These are phyloP conservation scores for Quercus bicolor DNA, from an alignment of 306 rosid genomes.

Conservation along the genomic window DNA sequence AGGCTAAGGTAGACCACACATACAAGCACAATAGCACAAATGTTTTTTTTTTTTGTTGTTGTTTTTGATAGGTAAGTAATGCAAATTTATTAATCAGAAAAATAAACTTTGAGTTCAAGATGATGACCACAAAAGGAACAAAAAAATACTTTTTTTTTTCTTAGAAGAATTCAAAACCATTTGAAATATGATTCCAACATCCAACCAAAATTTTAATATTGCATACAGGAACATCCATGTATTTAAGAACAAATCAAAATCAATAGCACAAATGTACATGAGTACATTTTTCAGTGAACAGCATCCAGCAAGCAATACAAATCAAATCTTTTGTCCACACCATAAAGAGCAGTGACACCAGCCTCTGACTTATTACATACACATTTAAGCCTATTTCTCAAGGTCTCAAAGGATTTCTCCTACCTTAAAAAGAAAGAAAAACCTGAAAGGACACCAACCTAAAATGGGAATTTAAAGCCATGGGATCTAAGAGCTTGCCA, in stretches of 20 bases:
- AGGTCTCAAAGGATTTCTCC: background rate
- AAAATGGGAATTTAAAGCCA: background rate
- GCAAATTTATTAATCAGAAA: no score
- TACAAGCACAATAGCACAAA: conserved; percentile 14
- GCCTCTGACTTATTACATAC: background rate
- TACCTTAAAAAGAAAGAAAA: background rate
- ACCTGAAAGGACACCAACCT: background rate
- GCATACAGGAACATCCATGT: no score
- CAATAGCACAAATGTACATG: conserved; percentile 9
- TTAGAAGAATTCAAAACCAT: no score
- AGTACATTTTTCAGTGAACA: background rate
- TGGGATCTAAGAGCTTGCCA: background rate
- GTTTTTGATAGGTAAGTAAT: no score
- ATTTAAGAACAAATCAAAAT: no score
- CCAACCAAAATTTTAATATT: no score
- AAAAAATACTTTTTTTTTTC: no score
- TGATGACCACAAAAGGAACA: no score
- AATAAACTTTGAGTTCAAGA: no score
- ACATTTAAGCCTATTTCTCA: background rate
- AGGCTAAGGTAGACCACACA: conserved; percentile 17
- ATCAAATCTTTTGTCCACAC: conserved; percentile 1
- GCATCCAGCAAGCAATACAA: conserved; percentile 7
- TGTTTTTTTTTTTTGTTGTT: background rate
- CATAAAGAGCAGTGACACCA: conserved; percentile 1
- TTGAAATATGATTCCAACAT: no score